phyloP scores from a whole-genome alignment of 192 early-diverging fungal genomes.

The Linnemannia zychae region DNA sequence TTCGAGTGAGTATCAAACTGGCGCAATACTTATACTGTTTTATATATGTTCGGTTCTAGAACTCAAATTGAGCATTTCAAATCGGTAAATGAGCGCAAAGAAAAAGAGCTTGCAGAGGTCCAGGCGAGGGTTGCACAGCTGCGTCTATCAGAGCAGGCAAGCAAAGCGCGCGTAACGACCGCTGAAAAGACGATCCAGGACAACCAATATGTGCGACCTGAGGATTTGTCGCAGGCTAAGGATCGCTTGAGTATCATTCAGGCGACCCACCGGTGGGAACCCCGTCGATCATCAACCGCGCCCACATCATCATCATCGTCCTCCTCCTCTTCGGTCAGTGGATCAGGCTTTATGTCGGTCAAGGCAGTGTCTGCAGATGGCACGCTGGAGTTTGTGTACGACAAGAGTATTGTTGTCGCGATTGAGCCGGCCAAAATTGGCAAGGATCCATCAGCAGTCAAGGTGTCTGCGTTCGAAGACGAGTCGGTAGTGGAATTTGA shows the following conservation, averaged over 20 bases:
- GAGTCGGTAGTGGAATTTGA: constrained; percentile 18
- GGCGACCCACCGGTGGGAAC: constrained; percentile 42
- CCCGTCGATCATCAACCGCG: background rate
- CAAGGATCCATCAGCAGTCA: constrained; percentile 27
- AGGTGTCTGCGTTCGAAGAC: constrained; percentile 20
- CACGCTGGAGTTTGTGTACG: constrained; percentile 42
- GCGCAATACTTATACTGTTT: too few relatives aligned
- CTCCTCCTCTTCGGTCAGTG: background rate
- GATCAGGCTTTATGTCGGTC: background rate
- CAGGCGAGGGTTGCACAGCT: constrained; percentile 30
- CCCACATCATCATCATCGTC: too few relatives aligned
- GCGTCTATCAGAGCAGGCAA: constrained; percentile 9
- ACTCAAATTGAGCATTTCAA: constrained; percentile 48
- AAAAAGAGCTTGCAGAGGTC: constrained; percentile 41
- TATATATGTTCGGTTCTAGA: background rate
- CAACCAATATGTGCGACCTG: constrained; percentile 28
- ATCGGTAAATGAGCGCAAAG: constrained; percentile 16
- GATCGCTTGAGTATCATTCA: constrained; percentile 30
- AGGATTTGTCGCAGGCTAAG: constrained; percentile 34
- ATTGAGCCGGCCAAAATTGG: constrained; percentile 39
- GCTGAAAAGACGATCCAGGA: constrained; percentile 47
- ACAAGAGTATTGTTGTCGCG: constrained; percentile 27
- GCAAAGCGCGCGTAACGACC: constrained; percentile 5
- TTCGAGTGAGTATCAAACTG: background rate
- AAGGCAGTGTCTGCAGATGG: background rate